Conservation (phyloP, 306 rosid genomes). For the Phaseolus lunatus region DNA sequence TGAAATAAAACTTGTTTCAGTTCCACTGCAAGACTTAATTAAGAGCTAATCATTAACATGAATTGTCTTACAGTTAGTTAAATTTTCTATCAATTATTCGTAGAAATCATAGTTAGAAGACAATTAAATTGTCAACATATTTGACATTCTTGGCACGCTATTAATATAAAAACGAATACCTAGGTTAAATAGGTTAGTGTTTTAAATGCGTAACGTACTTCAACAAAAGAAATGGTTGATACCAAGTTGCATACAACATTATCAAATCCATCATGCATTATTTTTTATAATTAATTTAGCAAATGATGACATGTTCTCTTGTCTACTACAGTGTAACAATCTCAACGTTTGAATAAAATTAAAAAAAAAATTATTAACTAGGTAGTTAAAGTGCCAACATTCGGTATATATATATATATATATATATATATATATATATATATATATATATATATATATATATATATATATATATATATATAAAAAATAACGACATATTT, state of each 20-base stretch:
- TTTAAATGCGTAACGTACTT: constrained; percentile 31
- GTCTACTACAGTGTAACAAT: too few species aligned
- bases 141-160: constrained; percentile 34
- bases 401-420: too few species aligned
- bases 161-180: not conserved
- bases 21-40: constrained; percentile 1
- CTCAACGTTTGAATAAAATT: not conserved
- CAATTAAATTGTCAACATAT: constrained; percentile 25
- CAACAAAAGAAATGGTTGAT: constrained; percentile 33
- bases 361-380: too few species aligned
- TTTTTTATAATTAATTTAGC: not conserved
- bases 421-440: too few species aligned
- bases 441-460: too few species aligned
- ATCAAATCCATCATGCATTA: constrained; percentile 10
- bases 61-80: constrained; percentile 7
- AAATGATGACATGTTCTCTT: too few species aligned
- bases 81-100: constrained; percentile 18
- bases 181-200: constrained; percentile 31
- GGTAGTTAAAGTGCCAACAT: too few species aligned
- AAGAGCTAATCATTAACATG: constrained; percentile 25
- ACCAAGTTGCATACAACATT: constrained; percentile 36
- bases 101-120: constrained; percentile 39
- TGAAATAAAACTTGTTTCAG: constrained; percentile 12
- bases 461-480: too few species aligned
- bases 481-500: too few species aligned